Conservation (phyloP, 2,329 filamentous ascomycete species). For the Phoma sp. region DNA sequence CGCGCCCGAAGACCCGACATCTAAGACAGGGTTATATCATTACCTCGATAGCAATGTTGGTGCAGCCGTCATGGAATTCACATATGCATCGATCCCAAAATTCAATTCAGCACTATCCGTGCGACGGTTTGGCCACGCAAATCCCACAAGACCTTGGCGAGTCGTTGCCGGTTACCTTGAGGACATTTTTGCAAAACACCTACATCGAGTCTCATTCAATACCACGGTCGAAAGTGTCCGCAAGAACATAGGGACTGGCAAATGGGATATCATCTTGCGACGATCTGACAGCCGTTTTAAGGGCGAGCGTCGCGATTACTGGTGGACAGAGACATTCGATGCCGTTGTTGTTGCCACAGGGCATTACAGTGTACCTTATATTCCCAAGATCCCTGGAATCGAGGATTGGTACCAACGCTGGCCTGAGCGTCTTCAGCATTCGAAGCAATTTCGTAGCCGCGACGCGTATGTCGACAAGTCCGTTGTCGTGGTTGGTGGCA, state of each 20-base stretch:
- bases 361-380: slow-evolving; percentile 65
- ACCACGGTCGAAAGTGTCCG: slow-evolving; percentile 63
- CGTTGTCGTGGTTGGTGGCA: slow-evolving; percentile 67
- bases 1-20: slow-evolving; percentile 17
- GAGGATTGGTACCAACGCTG: slow-evolving; percentile 52
- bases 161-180: slow-evolving; percentile 42
- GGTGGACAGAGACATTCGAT: slow-evolving; percentile 69
- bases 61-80: slow-evolving; percentile 64
- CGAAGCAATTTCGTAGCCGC: slow-evolving; percentile 59
- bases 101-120: slow-evolving; percentile 39
- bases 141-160: slow-evolving; percentile 65
- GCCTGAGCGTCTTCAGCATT: slow-evolving; percentile 61
- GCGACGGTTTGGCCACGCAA: slow-evolving; percentile 60
- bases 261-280: slow-evolving; percentile 42
- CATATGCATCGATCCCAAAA: slow-evolving; percentile 57
- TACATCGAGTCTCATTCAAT: slow-evolving; percentile 60
- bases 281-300: slow-evolving; percentile 57
- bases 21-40: slow-evolving; percentile 53
- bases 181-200: slow-evolving; percentile 59
- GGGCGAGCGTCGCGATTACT: slow-evolving; percentile 54
- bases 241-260: slow-evolving; percentile 53
- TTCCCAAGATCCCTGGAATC: slow-evolving; percentile 58
- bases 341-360: slow-evolving; percentile 66
- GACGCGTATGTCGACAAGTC: slow-evolving; percentile 30
- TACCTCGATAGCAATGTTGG: slow-evolving; percentile 71